phyloP scores from a whole-genome alignment of 805 yeast genomes.

The Metschnikowia gruessii region DNA sequence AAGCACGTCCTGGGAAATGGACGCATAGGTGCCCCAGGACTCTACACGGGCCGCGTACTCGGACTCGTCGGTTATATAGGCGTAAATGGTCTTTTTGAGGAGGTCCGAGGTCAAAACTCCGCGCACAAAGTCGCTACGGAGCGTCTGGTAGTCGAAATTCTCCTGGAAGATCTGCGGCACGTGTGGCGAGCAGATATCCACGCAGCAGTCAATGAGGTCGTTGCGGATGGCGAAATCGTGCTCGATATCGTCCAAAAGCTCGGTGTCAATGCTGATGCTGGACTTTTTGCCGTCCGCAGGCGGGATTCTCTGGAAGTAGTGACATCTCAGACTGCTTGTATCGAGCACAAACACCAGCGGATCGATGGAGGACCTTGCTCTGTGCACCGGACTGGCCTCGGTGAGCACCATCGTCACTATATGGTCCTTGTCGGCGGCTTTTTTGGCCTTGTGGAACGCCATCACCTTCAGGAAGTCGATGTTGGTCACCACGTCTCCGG shows the following conservation, averaged over 20 bases:
- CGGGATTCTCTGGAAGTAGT: conserved; percentile 80
- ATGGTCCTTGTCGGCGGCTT: conserved; percentile 78
- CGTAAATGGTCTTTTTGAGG: conserved; percentile 85
- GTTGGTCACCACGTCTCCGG: conserved; percentile 96
- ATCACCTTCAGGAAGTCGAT: conserved; percentile 73
- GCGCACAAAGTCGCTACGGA: conserved; percentile 83
- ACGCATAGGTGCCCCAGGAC: conserved; percentile 89
- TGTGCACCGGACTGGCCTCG: conserved; percentile 78
- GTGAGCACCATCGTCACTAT: conserved; percentile 92
- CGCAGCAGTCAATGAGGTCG: conserved; percentile 93
- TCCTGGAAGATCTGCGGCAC: conserved; percentile 96
- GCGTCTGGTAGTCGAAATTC: conserved; percentile 87
- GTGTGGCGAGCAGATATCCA: conserved; percentile 91
- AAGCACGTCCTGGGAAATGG: conserved; percentile 83
- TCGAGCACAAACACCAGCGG: conserved; percentile 86
- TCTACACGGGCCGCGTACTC: conserved; percentile 93
- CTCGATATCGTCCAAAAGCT: conserved; percentile 69
- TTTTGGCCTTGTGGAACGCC: conserved; percentile 69
- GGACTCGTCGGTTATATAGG: conserved; percentile 73
- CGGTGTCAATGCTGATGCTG: conserved; percentile 70
- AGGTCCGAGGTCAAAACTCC: conserved; percentile 91
- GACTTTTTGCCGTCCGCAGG: conserved; percentile 39
- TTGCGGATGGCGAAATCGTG: conserved; percentile 77
- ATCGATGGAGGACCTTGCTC: conserved; percentile 76
- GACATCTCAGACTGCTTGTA: conserved; percentile 66